Base-by-base conservation (phyloP, 306 rosid species). In the Rosa multiflora region DNA sequence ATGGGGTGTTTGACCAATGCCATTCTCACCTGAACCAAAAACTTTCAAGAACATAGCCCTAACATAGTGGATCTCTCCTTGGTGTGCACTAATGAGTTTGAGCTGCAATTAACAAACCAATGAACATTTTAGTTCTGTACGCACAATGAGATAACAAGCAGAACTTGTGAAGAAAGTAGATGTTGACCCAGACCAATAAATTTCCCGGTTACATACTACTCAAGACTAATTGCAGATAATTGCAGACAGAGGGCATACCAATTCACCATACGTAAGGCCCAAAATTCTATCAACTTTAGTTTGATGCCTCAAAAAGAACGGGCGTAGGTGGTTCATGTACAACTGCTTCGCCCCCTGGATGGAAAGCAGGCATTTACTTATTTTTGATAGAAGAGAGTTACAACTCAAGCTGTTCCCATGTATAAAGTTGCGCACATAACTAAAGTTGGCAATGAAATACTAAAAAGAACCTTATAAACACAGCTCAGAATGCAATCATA, bases 341-440 rank as follows among this genome's bases (percentile, higher is more conserved):
- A 94, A 58, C 78, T 89, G 89, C 71, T 88, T 88, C 29, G 97
- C 97, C 74, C 99, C 97, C 97, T 91, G 82, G 70, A 44, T 78
- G 69, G 62, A 81, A 78, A 78, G 72, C 68, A 78, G 69, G 67
- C 47, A 67, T 55, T 83, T 53, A 72, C 5, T 78, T 58, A 42
- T 35, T 53, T 37, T 40, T 8, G 5, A 9, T 26, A 21, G 17
- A 58, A 58, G 42, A 42, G 26, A 43, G 35, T 37, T 52, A 42
- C 55, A 43, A 46, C n/a, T 26, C 29, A 46, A 62, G 14, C 44
- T 46, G 6, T 32, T 18, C 70, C 5, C 17, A 5, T 58, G 77
- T 37, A 17, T 21, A n/a, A 21, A 3, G 12, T 49, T n/a, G 8
- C 0, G 68, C 78, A 74, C 21, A 56, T 56, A 74, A 58, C 21